Evolutionary conservation across 108 stramenopile species (phyloP), one percentile per base, ranked within the genome.

Genomic region (Pelagomonas calceolata): DNA sequence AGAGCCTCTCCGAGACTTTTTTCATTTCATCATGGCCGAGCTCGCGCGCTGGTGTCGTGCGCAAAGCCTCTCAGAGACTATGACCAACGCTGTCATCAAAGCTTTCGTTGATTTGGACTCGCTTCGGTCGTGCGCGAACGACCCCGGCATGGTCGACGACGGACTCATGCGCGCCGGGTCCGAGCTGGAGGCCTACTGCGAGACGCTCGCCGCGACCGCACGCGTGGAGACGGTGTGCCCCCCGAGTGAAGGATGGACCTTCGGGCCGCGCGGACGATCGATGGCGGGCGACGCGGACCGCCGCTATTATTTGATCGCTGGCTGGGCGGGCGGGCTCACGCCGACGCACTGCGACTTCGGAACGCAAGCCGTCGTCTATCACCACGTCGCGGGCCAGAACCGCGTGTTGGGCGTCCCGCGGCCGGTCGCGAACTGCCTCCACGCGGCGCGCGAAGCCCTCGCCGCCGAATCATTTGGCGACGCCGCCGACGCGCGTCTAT

Each of bases 281-380:
- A 1, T 60, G 0, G 51, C 51, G 21, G 51, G 51, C 51, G 51
- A 60, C 51, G 51, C 18, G 51, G 51, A 60, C 51, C 51, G 51
- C 21, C 51, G 51, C 51, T 26, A 60, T 26, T 60, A 60, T 26
- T 12, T 60, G 21, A 60, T 60, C 51, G 21, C 29, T 26, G 51
- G 51, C 10, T 60, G 51, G 51, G 21, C 18, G 21, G 51, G 51
- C 21, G 51, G 51, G 1, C 10, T 60, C 7, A 60, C 51, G 26
- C 51, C 51, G 51, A 60, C 51, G 21, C 51, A 60, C 51, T 60
- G 51, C 51, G 51, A 60, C 51, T 60, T 60, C 51, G 51, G 51
- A 17, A 26, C 29, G 21, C 51, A 60, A 26, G 26, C 51, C 14
- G 51, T 60, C 3, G 21, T 60, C 51, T 60, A 60, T 26, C 51